Conservation (phyloP, 140 eudicot species). For the Bidens hawaiensis region DNA sequence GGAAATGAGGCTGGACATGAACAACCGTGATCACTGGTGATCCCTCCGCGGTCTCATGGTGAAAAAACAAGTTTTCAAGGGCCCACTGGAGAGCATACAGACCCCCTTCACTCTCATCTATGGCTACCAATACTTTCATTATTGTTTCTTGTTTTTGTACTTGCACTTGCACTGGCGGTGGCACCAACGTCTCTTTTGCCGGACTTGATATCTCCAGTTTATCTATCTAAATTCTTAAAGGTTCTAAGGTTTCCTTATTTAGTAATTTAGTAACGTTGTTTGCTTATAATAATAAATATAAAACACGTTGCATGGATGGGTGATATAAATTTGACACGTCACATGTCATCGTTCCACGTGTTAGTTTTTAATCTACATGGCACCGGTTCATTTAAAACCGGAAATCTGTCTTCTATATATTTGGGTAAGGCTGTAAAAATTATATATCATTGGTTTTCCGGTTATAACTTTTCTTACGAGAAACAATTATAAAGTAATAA, state of each 20-base stretch:
- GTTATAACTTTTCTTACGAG: too few relatives aligned
- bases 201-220: slow-evolving; percentile 6
- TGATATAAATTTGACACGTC: background rate
- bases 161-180: slow-evolving; percentile 8
- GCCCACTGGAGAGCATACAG: slow-evolving; percentile 39
- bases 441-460: background rate
- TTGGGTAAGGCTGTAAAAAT: too few relatives aligned
- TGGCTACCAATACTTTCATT: slow-evolving; percentile 35
- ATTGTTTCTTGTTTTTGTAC: slow-evolving; percentile 15
- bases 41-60: background rate
- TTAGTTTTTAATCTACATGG: background rate
- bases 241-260: background rate
- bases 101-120: slow-evolving; percentile 35
- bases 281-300: background rate
- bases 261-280: background rate
- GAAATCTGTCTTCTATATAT: too few relatives aligned
- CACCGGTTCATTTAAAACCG: background rate
- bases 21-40: slow-evolving; percentile 20
- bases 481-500: too few relatives aligned
- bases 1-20: slow-evolving; percentile 36
- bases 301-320: slow-evolving; percentile 5
- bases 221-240: background rate
- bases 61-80: slow-evolving; percentile 17
- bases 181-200: slow-evolving; percentile 8
- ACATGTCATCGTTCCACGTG: background rate